Percentiles rank a stretch among this genome's conserved stretches.
phyloP scores from a whole-genome alignment of 1,139 yeast genomes.

The Kodamaea plutei region DNA sequence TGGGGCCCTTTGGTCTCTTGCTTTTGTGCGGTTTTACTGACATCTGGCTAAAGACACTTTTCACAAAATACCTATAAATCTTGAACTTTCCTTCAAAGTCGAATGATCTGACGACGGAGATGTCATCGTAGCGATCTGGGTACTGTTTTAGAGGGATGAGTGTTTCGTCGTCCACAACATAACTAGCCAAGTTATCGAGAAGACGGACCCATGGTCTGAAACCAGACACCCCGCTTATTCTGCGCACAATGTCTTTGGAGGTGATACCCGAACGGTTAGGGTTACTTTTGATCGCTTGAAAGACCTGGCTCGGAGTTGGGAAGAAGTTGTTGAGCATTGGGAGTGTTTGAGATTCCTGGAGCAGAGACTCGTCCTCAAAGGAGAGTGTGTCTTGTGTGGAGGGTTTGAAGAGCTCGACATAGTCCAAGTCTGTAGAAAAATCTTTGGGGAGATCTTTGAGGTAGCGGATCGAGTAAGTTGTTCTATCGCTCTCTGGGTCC shows the following conservation, averaged over 20 bases:
- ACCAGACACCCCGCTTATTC: conserved; percentile 52
- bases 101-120: conserved; percentile 53
- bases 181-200: conserved; percentile 44
- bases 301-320: conserved; percentile 63
- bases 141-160: conserved; percentile 21
- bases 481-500: conserved; percentile 42
- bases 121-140: conserved; percentile 21
- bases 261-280: conserved; percentile 48
- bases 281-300: conserved; percentile 37
- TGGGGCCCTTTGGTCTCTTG: conserved; percentile 4
- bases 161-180: conserved; percentile 22
- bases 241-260: conserved; percentile 47
- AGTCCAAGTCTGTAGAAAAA: conserved; percentile 22
- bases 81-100: conserved; percentile 74
- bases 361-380: background rate
- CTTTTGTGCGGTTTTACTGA: conserved; percentile 8
- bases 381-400: conserved; percentile 11
- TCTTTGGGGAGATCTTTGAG: conserved; percentile 48
- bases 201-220: conserved; percentile 46
- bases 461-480: conserved; percentile 58
- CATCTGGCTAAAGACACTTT: conserved; percentile 10
- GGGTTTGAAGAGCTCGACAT: conserved; percentile 13
- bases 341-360: conserved; percentile 1
- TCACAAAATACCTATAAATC: conserved; percentile 63
- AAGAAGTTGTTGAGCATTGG: conserved; percentile 45